Evolutionary conservation across 1,284 basidiomycete genomes (phyloP).

Genomic region (Flammula alnicola): DNA sequence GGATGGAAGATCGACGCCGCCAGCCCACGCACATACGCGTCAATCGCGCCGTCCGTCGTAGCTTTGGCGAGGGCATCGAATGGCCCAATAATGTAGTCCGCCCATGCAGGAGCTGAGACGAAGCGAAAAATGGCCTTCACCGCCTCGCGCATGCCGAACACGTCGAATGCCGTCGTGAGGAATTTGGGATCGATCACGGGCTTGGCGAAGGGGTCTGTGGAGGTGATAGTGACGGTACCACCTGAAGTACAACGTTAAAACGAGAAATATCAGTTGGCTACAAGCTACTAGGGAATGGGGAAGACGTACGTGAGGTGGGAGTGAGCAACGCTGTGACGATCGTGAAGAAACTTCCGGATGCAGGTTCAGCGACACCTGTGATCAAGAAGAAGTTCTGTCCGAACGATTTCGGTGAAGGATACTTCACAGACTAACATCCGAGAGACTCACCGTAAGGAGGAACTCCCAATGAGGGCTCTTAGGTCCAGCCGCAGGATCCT

Average conservation of each 20-base stretch:
- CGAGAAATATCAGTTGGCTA: too few relatives aligned
- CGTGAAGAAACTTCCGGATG: constrained; percentile 29
- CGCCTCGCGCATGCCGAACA: constrained; percentile 26
- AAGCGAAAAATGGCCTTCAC: constrained; percentile 31
- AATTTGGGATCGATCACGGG: constrained; percentile 42
- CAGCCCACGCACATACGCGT: constrained; percentile 24
- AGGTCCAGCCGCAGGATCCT: constrained; percentile 44
- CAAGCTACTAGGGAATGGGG: too few relatives aligned
- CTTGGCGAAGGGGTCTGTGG: constrained; percentile 36
- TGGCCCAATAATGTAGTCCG: constrained; percentile 35
- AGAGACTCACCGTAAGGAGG: constrained; percentile 31
- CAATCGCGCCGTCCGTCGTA: constrained; percentile 40
- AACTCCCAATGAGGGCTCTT: constrained; percentile 36
- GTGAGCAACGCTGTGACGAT: constrained; percentile 33
- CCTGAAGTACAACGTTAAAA: too few relatives aligned
- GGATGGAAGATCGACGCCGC: constrained; percentile 28
- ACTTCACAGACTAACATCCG: not conserved
- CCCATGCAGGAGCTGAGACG: constrained; percentile 28
- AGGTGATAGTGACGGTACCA: constrained; percentile 30
- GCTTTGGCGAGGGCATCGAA: constrained; percentile 33
- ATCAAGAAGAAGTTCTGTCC: constrained; percentile 11
- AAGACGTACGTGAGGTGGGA: constrained; percentile 39
- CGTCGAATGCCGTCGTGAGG: constrained; percentile 33
- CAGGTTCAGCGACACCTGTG: constrained; percentile 4
- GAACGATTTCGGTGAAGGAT: not conserved